Base-by-base conservation (phyloP, 805 yeast species). In the Candida sphagnicola region DNA sequence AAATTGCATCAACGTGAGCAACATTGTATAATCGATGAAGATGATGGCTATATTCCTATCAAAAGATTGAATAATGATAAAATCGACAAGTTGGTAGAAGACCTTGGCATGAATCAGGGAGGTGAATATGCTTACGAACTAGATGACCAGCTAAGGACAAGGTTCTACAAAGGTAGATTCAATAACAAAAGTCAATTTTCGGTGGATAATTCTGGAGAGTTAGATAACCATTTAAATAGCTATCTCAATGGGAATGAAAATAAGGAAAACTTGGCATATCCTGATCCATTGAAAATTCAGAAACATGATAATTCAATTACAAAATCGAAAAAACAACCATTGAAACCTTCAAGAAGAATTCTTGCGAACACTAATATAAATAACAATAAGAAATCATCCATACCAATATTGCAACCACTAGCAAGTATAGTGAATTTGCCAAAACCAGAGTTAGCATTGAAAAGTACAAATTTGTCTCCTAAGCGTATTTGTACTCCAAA, bases 401-500 rank as follows among this genome's bases (percentile, higher is more conserved):
- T 61, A 11, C 68, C 67, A 5, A 42, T 54, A 10, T 47, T 62
- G 29, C 56, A 50, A 43, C 61, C 65, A 17, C 37, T 59, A 30
- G 28, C 55, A 16, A 53, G 48, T 41, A 24, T 49, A 26, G 40
- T 50, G 26, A 49, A 51, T 31, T 15, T 33, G 13, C n/a, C n/a
- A 12, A 33, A 33, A 39, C 48, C 2, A 51, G 49, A 29, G 10
- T 31, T n/a, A n/a, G 12, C 14, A 13, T 14, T 11, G 14, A 21
- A 14, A 8, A 13, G 5, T 6, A 15, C 18, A 34, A 4, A 41
- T 37, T 46, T 34, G 35, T 64, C 74, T 3, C 75, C 74, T 17
- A 62, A 60, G 35, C 53, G 76, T 29, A 54, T 65, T 5, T 74
- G 79, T 45, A 55, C 62, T 5, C 81, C 82, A 3, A 57, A 51